Evolutionary conservation across 1,139 yeast species (phyloP), one percentile per base, ranked within the genome.

Genomic region (Hyphopichia wangnamkhiaoensis): DNA sequence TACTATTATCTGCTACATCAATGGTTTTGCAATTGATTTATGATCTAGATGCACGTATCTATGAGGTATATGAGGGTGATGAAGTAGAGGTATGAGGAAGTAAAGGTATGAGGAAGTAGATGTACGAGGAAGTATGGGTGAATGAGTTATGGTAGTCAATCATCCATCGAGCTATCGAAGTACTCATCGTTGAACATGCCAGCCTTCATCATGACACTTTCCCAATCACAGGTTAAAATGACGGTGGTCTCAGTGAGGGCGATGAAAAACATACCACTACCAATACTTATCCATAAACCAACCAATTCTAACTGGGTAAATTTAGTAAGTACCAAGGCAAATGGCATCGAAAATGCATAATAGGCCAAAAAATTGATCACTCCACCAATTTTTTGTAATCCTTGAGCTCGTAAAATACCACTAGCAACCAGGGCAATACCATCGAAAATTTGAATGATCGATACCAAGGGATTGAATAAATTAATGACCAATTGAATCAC

Each of bases 221-320:
- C 75, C 77, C 76, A 72, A 43, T 71, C 63, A 41, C 69, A 62
- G 33, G 54, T 56, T n/a, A 64, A 48, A 12, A 72, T 68, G 10
- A 71, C 65, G 0, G 53, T 18, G 1, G 68, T 62, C 52, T 91
- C 95, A 16, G 76, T 68, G 0, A 74, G 37, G 1, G 90, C 90
- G 45, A 93, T 89, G 25, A 80, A 49, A 27, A 82, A 58, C 75
- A 90, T 75, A 0, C 95, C 97, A 31, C 79, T 58, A 1, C 93
- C 88, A 41, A 89, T 79, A 6, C 96, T 96, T n/a, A 82, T 51
- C 98, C 98, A 93, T 39, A 93, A 66, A 0, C 98, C 98, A 20
- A 64, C 58, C 9, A 90, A 66, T 40, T 76, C 70, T 60, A 76
- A 60, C 34, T 76, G 76, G 7, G 67, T 62, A 24, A 65, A 58